Evolutionary conservation across 2,329 filamentous ascomycete species (phyloP), one percentile per base, ranked within the genome.

Genomic region (Exutisphaerella laricina): DNA sequence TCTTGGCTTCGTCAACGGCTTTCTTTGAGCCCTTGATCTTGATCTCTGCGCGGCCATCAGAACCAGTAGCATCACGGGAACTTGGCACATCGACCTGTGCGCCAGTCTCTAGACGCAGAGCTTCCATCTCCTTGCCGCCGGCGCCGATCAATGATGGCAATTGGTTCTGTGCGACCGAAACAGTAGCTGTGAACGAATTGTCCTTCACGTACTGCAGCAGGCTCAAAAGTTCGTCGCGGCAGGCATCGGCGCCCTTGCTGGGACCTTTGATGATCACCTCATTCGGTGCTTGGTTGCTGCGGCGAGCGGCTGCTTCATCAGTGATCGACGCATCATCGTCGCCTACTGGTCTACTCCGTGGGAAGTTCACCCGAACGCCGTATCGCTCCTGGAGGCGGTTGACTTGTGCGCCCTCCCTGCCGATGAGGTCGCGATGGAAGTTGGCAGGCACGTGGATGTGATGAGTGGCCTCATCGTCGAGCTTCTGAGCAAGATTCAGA

Each of bases 331-430:
- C 77, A 43, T 94, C 88, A 46, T 92, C 85, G 46, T 77, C 65
- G 37, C 63, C 64, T 39, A 58, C 58, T 38, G 61, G 57, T 30
- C 65, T 69, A 36, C 75, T 71, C 62, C 88, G 86, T 29, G 92
- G 92, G 73, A 98, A 98, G 70, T 96, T 90, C 57, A 98, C 92
- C 50, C 89, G 82, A 30, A 98, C 92, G 61, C 85, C 84, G 73
- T 98, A 96, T 34, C 89, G 84, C 43, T 83, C 87, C 68, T 98
- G 89, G 17, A 98, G 78, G 54, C 86, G 84, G 69, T 92, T 92
- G 60, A 98, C 90, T 62, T 94, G 86, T 59, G 75, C 79, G 46
- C 92, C 92, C 58, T 86, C 83, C 14, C 86, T 78, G 36, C 92
- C 92, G 57, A 98, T 98, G 42, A 98, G 75, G 63, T 96, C 89